Conservation (phyloP, 768 basidiomycete genomes). For the Nidula microcarpa region DNA sequence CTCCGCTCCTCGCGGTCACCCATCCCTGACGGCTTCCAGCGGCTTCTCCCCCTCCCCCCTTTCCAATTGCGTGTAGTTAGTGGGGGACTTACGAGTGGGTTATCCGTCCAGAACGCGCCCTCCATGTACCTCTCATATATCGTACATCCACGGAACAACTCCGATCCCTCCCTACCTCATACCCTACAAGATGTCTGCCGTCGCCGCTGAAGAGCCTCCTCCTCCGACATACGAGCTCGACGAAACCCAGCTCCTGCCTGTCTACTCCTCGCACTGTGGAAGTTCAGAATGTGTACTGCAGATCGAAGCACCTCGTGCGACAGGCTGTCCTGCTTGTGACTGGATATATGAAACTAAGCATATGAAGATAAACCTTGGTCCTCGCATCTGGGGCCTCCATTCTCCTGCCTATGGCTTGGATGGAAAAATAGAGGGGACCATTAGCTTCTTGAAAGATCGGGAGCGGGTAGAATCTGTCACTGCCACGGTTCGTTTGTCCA, state of each 20-base stretch:
- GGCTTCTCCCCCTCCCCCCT: not conserved
- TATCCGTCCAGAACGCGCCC: not conserved
- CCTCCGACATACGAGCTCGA: slow-evolving; percentile 14
- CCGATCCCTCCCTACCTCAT: not conserved
- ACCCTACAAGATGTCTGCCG: not conserved
- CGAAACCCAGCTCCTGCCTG: slow-evolving; percentile 9
- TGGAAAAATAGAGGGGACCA: slow-evolving; percentile 33
- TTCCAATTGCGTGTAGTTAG: not conserved
- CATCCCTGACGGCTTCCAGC: no score
- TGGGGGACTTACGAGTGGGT: not conserved
- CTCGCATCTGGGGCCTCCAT: slow-evolving; percentile 30
- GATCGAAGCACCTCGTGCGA: slow-evolving; percentile 17
- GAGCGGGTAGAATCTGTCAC: slow-evolving; percentile 32
- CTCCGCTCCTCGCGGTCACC: no score
- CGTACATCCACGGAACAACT: not conserved
- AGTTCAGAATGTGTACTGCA: slow-evolving; percentile 32
- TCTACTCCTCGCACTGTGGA: slow-evolving; percentile 22
- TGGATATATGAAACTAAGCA: slow-evolving; percentile 35
- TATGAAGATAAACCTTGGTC: slow-evolving; percentile 36
- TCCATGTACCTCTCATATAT: not conserved
- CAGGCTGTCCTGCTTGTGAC: slow-evolving; percentile 22
- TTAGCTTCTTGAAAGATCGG: slow-evolving; percentile 28
- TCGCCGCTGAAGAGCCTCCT: slow-evolving; percentile 1
- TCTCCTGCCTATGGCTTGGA: slow-evolving; percentile 40
- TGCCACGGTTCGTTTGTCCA: slow-evolving; percentile 28